Percentiles rank a stretch among this genome's conserved stretches.
These are phyloP conservation scores for Karstenula rhodostoma DNA, from an alignment of 2,329 filamentous ascomycete genomes.

Conservation along the genomic window DNA sequence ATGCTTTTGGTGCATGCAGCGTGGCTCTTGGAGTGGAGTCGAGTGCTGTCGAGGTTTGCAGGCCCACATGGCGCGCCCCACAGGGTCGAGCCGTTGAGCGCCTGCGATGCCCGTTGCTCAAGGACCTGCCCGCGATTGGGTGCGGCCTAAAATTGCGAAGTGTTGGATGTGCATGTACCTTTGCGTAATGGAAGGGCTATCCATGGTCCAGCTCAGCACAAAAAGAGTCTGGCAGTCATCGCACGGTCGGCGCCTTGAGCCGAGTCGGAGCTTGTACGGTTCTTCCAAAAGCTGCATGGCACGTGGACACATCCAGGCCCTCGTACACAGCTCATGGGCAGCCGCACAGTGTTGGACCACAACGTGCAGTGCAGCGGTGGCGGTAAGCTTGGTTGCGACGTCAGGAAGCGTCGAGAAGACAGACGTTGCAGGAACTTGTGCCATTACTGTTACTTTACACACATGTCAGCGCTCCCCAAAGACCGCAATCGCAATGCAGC, in stretches of 20 bases:
- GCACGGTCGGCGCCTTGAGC: not conserved
- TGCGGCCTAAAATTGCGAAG: constrained; percentile 7
- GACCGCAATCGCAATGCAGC: constrained; percentile 19
- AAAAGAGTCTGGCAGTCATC: not conserved
- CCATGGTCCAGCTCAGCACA: not conserved
- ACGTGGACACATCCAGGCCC: not conserved
- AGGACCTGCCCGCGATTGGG: constrained; percentile 3
- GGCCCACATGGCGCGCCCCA: constrained; percentile 1
- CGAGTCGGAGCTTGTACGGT: not conserved
- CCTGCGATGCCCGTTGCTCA: not conserved
- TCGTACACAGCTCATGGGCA: not conserved
- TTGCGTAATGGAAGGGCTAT: not conserved
- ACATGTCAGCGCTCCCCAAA: constrained; percentile 13
- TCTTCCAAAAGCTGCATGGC: not conserved
- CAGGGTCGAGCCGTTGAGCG: constrained; percentile 6
- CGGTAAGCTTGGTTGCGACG: not conserved
- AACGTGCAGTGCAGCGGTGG: too few species aligned
- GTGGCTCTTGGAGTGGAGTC: not conserved
- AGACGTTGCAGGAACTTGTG: constrained; percentile 17
- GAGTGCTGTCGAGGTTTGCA: not conserved
- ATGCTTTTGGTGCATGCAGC: not conserved
- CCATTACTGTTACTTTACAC: constrained; percentile 27
- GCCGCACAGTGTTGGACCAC: too few species aligned
- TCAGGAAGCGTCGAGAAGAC: not conserved
- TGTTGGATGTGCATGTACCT: not conserved